Evolutionary conservation across 768 basidiomycete species (phyloP).

Genomic region (Suillus tomentosus): DNA sequence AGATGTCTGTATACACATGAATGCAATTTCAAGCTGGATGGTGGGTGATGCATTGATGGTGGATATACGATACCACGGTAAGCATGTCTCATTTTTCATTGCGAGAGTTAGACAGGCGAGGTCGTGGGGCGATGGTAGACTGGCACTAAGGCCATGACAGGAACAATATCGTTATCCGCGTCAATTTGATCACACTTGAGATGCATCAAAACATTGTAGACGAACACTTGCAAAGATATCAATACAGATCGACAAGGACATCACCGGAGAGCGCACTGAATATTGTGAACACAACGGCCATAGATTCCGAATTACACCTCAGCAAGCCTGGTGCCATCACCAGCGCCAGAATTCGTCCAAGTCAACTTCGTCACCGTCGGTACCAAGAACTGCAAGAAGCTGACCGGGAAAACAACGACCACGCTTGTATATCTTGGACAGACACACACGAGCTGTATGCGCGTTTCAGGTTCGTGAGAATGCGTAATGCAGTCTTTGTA

Average conservation of each 20-base stretch:
- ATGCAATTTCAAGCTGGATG: slow-evolving; percentile 2
- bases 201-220: too few species aligned
- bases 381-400: slow-evolving; percentile 84
- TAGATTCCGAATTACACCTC: slow-evolving; percentile 83
- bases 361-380: slow-evolving; percentile 68
- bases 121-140: too few species aligned
- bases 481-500: slow-evolving; percentile 87
- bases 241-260: too few species aligned
- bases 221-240: too few species aligned
- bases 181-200: too few species aligned
- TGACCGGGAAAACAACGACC: slow-evolving; percentile 85
- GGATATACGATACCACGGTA: background rate
- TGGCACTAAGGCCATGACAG: too few species aligned
- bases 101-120: slow-evolving; percentile 55
- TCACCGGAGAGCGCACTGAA: too few species aligned
- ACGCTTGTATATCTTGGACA: slow-evolving; percentile 84
- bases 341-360: slow-evolving; percentile 56
- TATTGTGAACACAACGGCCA: slow-evolving; percentile 32
- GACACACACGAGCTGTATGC: slow-evolving; percentile 56
- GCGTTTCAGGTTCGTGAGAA: slow-evolving; percentile 65
- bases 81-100: slow-evolving; percentile 41
- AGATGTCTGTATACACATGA: background rate
- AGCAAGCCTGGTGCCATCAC: slow-evolving; percentile 85
- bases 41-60: background rate
- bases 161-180: too few species aligned